phyloP scores from a whole-genome alignment of 2,329 filamentous ascomycete genomes.

The Diplodia seriata region DNA sequence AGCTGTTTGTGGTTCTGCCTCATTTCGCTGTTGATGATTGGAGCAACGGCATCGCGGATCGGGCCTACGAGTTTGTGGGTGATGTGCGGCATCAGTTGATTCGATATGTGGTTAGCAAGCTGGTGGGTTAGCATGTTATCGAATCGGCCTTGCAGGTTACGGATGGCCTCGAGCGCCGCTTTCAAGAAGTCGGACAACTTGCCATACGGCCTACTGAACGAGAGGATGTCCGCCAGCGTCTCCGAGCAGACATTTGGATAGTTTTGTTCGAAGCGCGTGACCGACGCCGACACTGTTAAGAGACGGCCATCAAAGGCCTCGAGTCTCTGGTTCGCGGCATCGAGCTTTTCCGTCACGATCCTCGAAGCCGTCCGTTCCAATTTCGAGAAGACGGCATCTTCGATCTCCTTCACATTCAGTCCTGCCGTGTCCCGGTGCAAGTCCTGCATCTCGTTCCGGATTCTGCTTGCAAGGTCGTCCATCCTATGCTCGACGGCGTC shows the following conservation, averaged over 20 bases:
- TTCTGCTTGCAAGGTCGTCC: not conserved
- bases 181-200: not conserved
- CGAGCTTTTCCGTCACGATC: not conserved
- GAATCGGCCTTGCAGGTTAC: not conserved
- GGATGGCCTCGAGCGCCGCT: not conserved
- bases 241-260: not conserved
- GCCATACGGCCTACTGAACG: not conserved
- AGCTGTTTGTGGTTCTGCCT: not conserved
- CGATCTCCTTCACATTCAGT: not conserved
- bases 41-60: not conserved
- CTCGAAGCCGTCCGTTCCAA: not conserved
- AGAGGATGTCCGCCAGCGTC: not conserved
- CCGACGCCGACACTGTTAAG: not conserved
- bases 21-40: not conserved
- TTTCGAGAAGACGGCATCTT: not conserved
- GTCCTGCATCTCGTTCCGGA: conserved; percentile 1
- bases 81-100: conserved; percentile 7
- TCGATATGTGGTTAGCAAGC: conserved; percentile 4
- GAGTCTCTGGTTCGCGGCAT: not conserved
- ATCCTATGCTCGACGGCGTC: not conserved
- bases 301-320: not conserved
- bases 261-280: not conserved
- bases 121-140: conserved; percentile 11
- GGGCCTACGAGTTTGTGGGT: not conserved
- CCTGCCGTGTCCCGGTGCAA: not conserved